A percentile compares a stretch with the other conserved stretches of the same genome.
Evolutionary conservation across 2,329 filamentous ascomycete species (phyloP).

Genomic region (Fusarium annulatum): DNA sequence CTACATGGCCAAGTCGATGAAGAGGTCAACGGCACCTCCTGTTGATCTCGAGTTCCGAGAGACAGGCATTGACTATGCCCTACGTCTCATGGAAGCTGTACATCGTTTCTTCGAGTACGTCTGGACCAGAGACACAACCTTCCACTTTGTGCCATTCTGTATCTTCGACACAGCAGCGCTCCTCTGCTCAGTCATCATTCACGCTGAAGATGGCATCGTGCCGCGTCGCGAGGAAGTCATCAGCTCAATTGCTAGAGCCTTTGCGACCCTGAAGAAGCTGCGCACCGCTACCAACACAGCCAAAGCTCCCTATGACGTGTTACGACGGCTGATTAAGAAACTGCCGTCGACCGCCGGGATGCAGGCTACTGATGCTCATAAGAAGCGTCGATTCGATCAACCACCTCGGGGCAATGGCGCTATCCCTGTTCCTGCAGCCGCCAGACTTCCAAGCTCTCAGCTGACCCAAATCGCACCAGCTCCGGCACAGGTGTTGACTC

Average conservation of each 20-base stretch:
- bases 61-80: conserved; percentile 16
- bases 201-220: neutral
- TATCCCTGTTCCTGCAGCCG: neutral
- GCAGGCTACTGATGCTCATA: neutral
- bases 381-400: conserved; percentile 14
- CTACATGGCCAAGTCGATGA: conserved; percentile 22
- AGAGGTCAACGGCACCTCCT: neutral
- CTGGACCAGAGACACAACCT: conserved; percentile 24
- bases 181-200: conserved; percentile 13
- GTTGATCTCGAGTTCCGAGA: conserved; percentile 10
- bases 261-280: conserved; percentile 18
- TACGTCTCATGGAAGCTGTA: conserved; percentile 5
- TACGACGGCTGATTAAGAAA: conserved; percentile 25
- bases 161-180: conserved; percentile 25
- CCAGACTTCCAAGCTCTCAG: neutral
- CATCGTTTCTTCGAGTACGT: conserved; percentile 25
- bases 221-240: conserved; percentile 12
- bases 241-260: neutral
- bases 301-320: conserved; percentile 25
- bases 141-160: conserved; percentile 22
- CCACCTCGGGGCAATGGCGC: neutral
- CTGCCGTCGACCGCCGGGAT: conserved; percentile 5
- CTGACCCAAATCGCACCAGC: neutral
- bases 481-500: neutral
- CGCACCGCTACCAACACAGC: conserved; percentile 21